Base-by-base conservation (phyloP, 2,329 filamentous ascomycete species). In the Pseudocercospora crystallina region DNA sequence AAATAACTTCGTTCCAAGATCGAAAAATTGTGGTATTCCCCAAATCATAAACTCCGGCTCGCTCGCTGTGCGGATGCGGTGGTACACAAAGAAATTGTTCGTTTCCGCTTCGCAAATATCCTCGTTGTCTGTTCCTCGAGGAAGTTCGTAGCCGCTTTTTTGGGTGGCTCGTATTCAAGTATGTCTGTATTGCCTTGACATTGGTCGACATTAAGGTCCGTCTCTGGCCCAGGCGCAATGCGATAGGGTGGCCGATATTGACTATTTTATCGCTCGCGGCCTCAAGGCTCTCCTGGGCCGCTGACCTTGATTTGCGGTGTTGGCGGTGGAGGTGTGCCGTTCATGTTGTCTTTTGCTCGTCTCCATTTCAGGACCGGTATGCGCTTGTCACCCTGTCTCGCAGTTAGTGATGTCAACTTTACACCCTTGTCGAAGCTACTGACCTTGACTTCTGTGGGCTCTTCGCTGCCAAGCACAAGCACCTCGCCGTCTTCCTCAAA, bases 401-500 rank as follows among this genome's bases (percentile, higher is more conserved):
- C 34, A 26, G 33, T 55, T 30, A 53, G 50, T 31, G 13, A 33
- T 44, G 14, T 12, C 13, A 11, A 9, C 11, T 33, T 20, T 15
- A 15, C 17, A 10, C 14, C 17, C 35, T 12, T 38, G 3, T 8
- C 26, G 8, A 3, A 12, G 34, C 11, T 13, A 13, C 61, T 36
- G 37, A 70, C 69, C 62, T 69, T 70, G 45, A 71, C 67, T 48
- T 70, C 68, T 45, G 67, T 69, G 0, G 67, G 67, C 48, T 68
- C 66, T 47, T 70, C 67, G 42, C 65, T 69, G n/a, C 68, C 67
- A 13, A 71, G 57, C 33, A 70, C 67, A 15, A 71, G 58, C 32
- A 71, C 65, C 26, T 69, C 56, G n/a, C 66, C 69, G 44, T 69
- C 65, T 42, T 71, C 68, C 51, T 70, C 68, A 36, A 70, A 70